Conservation (phyloP, 1,284 basidiomycete genomes). For the Rhodotorula sp. region DNA sequence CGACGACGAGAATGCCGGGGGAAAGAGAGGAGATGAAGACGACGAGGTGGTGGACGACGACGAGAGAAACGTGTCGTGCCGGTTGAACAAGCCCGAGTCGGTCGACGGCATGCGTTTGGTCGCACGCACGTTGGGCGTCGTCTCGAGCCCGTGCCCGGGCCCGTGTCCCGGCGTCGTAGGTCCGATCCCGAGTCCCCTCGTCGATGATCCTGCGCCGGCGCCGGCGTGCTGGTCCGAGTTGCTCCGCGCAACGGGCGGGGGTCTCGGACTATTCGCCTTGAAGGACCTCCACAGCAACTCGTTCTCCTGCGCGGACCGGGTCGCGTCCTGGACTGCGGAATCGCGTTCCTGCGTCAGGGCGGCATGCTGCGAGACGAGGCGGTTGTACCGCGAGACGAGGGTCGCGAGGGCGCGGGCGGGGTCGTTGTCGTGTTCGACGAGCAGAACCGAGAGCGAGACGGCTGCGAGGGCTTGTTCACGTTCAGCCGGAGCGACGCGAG, state of each 20-base stretch:
- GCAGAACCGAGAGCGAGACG: slow-evolving; percentile 13
- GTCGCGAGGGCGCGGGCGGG: slow-evolving; percentile 19
- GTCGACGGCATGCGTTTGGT: not conserved
- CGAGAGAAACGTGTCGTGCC: not conserved
- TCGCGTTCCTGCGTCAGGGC: slow-evolving; percentile 15
- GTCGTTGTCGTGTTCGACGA: slow-evolving; percentile 26
- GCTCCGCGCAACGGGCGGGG: not conserved
- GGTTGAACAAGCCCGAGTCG: slow-evolving; percentile 7
- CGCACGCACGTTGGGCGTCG: not conserved
- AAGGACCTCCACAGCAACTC: slow-evolving; percentile 31
- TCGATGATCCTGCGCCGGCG: not conserved
- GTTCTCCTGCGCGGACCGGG: slow-evolving; percentile 27
- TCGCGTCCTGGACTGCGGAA: slow-evolving; percentile 8
- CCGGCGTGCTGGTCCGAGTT: slow-evolving; percentile 14
- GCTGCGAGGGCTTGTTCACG: not conserved
- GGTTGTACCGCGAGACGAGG: slow-evolving; percentile 32
- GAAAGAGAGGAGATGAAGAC: not conserved
- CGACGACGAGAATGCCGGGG: not conserved
- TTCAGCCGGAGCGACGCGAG: not conserved
- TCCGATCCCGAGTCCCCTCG: not conserved
- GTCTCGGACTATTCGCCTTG: slow-evolving; percentile 29
- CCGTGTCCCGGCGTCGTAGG: no score
- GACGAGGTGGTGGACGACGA: not conserved
- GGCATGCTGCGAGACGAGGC: slow-evolving; percentile 14
- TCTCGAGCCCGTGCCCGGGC: not conserved